These are phyloP conservation scores for Clonostachys byssicola DNA, from an alignment of 2,329 filamentous ascomycete species.

Conservation along the genomic window DNA sequence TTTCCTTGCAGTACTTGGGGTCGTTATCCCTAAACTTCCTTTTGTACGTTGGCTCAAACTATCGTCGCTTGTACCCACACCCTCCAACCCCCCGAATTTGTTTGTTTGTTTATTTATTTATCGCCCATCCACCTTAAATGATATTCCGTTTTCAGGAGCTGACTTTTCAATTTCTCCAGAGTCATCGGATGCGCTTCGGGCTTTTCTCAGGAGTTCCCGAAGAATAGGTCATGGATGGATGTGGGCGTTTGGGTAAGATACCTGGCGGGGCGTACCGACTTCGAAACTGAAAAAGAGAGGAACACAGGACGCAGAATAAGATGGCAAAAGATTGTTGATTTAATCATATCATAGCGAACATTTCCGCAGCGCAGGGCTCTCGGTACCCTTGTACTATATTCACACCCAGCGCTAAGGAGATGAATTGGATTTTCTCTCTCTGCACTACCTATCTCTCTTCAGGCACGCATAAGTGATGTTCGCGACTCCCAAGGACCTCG, in stretches of 20 bases:
- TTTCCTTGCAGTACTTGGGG: slow-evolving; percentile 84
- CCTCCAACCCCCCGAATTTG: slow-evolving; percentile 13
- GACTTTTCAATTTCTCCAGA: slow-evolving; percentile 38
- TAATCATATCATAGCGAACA: not conserved
- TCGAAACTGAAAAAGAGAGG: not conserved
- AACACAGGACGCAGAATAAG: not conserved
- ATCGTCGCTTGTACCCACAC: not conserved
- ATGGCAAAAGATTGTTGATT: not conserved
- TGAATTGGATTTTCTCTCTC: not conserved
- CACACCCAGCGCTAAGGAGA: not conserved
- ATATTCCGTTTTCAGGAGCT: too few relatives aligned
- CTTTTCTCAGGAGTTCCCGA: slow-evolving; percentile 68
- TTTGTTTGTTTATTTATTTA: too few relatives aligned
- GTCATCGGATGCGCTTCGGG: slow-evolving; percentile 73
- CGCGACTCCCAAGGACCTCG: too few relatives aligned
- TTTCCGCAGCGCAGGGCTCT: not conserved
- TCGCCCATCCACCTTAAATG: too few relatives aligned
- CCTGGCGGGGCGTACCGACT: not conserved
- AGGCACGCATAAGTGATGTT: too few relatives aligned
- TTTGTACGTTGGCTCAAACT: slow-evolving; percentile 60
- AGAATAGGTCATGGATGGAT: slow-evolving; percentile 30
- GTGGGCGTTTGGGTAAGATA: not conserved
- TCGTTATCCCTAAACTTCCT: slow-evolving; percentile 94
- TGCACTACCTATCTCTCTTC: too few relatives aligned
- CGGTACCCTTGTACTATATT: not conserved